Conservation (phyloP, 106 monocot species). For the Iris macrosiphon region DNA sequence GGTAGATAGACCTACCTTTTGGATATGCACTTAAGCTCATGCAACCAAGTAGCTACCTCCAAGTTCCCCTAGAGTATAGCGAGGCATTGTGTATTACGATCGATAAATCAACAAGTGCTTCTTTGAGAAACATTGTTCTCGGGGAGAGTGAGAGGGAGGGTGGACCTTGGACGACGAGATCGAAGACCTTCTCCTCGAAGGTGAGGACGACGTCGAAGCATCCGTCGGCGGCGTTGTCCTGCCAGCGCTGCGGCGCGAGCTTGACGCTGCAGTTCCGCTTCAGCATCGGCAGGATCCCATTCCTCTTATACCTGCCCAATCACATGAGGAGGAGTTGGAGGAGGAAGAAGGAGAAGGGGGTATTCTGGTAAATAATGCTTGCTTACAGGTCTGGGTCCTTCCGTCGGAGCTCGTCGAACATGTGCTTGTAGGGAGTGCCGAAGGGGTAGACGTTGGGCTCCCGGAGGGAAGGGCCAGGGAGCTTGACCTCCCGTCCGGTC, state of each 20-base stretch:
- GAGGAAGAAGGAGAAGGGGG: background rate
- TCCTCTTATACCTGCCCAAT: conserved; percentile 71
- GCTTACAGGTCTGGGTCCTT: conserved; percentile 61
- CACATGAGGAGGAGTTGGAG: background rate
- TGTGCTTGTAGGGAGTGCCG: conserved; percentile 86
- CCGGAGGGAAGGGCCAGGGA: conserved; percentile 90
- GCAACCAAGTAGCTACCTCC: too few relatives aligned
- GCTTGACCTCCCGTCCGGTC: conserved; percentile 92
- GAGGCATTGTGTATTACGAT: too few relatives aligned
- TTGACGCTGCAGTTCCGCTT: conserved; percentile 78
- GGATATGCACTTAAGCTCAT: too few relatives aligned
- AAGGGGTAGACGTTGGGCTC: conserved; percentile 96
- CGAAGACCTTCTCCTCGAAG: conserved; percentile 96
- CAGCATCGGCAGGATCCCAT: conserved; percentile 92
- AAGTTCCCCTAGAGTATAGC: too few relatives aligned
- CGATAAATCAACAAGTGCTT: too few relatives aligned
- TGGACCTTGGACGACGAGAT: conserved; percentile 86
- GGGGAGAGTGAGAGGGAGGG: too few relatives aligned
- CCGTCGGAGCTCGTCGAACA: conserved; percentile 84
- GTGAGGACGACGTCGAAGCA: conserved; percentile 74
- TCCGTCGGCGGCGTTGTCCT: conserved; percentile 81
- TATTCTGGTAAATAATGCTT: background rate
- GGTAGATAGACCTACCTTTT: too few relatives aligned
- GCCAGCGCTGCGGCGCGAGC: conserved; percentile 91
- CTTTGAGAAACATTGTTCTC: too few relatives aligned